phyloP scores from a whole-genome alignment of 1,139 yeast genomes.

The Pichia sp. region DNA sequence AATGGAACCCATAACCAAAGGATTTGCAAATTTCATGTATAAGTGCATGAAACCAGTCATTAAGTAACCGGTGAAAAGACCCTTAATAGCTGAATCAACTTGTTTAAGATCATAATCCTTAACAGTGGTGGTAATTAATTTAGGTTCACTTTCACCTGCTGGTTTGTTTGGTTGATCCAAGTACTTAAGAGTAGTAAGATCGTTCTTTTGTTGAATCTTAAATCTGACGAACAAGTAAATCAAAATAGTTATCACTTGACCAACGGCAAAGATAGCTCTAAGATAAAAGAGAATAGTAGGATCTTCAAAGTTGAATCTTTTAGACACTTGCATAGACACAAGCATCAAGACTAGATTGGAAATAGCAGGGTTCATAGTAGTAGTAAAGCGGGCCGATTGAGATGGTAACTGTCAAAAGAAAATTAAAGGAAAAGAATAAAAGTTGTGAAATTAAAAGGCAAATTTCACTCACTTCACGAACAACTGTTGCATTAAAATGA shows the following conservation, averaged over 20 bases:
- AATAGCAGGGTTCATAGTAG: slow-evolving; percentile 71
- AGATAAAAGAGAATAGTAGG: slow-evolving; percentile 69
- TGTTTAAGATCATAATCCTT: slow-evolving; percentile 92
- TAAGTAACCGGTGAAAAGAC: slow-evolving; percentile 82
- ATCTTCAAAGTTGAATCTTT: slow-evolving; percentile 83
- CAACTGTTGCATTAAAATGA: slow-evolving; percentile 1
- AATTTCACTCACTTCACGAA: background rate
- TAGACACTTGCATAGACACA: slow-evolving; percentile 94
- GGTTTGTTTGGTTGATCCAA: slow-evolving; percentile 81
- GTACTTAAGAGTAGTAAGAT: slow-evolving; percentile 85
- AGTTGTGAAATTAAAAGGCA: background rate
- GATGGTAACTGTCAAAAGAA: background rate
- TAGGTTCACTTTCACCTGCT: slow-evolving; percentile 66
- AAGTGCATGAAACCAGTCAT: slow-evolving; percentile 99
- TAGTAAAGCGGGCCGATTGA: background rate
- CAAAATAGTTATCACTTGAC: slow-evolving; percentile 58
- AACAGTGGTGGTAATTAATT: slow-evolving; percentile 79
- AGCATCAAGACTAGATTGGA: slow-evolving; percentile 86
- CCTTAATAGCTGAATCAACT: slow-evolving; percentile 67
- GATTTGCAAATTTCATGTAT: slow-evolving; percentile 97
- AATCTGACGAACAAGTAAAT: slow-evolving; percentile 59
- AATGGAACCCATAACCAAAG: slow-evolving; percentile 89
- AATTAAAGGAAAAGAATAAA: background rate
- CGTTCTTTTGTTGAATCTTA: slow-evolving; percentile 67
- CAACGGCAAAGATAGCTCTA: slow-evolving; percentile 61